A percentile compares a stretch with the other conserved stretches of the same genome.
Evolutionary conservation across 163 green algal genomes (phyloP).

Genomic region (Chlamydomonas reinhardtii): DNA sequence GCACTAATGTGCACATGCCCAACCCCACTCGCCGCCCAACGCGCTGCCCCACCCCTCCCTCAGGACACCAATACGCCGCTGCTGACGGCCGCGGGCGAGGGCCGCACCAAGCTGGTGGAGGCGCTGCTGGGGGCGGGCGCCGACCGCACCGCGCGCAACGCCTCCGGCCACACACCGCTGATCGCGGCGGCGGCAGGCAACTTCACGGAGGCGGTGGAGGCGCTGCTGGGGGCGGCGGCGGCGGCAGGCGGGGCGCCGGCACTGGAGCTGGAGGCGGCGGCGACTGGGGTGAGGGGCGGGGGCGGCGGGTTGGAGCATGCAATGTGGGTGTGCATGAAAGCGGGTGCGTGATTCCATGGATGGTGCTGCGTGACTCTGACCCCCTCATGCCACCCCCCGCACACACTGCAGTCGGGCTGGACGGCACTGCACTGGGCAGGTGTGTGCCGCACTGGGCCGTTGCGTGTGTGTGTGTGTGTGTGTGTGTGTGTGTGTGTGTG

Average conservation of each 20-base stretch:
- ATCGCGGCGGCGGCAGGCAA: conserved; percentile 9
- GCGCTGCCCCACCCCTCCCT: background rate
- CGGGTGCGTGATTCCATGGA: too few relatives aligned
- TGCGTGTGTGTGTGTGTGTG: too few relatives aligned
- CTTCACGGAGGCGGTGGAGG: conserved; percentile 21
- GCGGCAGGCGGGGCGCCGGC: too few relatives aligned
- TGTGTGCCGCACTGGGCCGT: background rate
- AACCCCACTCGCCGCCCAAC: too few relatives aligned
- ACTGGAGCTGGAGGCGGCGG: conserved; percentile 12
- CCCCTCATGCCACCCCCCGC: too few relatives aligned
- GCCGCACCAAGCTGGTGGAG: conserved; percentile 27
- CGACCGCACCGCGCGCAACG: background rate
- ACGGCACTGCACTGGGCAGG: conserved; percentile 16
- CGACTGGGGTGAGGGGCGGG: background rate
- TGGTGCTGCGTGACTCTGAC: too few relatives aligned
- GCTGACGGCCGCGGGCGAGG: background rate
- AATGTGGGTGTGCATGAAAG: background rate
- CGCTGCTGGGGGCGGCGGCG: conserved; percentile 15
- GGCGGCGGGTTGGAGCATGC: background rate
- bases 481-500: too few relatives aligned
- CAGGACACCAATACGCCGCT: conserved; percentile 25
- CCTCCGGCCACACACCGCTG: conserved; percentile 21
- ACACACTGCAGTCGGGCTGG: background rate
- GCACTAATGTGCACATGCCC: too few relatives aligned
- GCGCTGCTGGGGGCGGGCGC: conserved; percentile 11